Conservation (phyloP, 306 rosid species). For the Abrus precatorius region DNA sequence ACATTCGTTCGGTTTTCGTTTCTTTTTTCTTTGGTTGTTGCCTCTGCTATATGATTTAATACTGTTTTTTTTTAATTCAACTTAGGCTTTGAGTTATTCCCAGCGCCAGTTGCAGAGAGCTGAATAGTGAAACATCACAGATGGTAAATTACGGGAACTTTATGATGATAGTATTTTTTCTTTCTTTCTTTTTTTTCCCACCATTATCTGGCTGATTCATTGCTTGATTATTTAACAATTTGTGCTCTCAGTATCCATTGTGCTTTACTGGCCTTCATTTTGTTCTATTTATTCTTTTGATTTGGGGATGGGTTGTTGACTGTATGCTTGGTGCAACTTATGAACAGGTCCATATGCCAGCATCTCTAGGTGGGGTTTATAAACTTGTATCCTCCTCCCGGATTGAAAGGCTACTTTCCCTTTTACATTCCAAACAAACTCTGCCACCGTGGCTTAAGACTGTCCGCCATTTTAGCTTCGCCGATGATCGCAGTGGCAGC, state of each 20-base stretch:
- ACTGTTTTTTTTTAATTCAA: background rate
- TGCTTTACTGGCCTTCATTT: background rate
- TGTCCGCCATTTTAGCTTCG: conserved; percentile 58
- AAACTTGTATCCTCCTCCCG: conserved; percentile 47
- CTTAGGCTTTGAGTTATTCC: background rate
- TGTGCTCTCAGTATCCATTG: background rate
- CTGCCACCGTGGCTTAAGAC: conserved; percentile 38
- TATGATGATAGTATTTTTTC: background rate
- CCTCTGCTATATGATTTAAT: background rate
- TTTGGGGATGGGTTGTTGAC: conserved; percentile 39
- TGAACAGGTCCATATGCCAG: conserved; percentile 55
- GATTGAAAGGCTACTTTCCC: conserved; percentile 45
- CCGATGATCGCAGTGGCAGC: conserved; percentile 30
- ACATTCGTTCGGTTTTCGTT: too few relatives aligned
- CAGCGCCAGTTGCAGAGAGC: conserved; percentile 32
- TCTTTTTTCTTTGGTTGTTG: background rate
- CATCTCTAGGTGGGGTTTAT: conserved; percentile 40
- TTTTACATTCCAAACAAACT: conserved; percentile 39
- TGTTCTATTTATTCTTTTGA: background rate
- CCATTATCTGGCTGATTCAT: background rate
- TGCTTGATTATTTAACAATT: conserved; percentile 20
- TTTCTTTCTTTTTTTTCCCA: background rate
- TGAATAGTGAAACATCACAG: conserved; percentile 10
- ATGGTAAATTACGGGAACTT: conserved; percentile 33
- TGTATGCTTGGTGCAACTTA: background rate